Percentiles rank a stretch among this genome's conserved stretches.
These are phyloP conservation scores for Pythium plurisporium DNA, from an alignment of 352 stramenopile species.

Conservation along the genomic window DNA sequence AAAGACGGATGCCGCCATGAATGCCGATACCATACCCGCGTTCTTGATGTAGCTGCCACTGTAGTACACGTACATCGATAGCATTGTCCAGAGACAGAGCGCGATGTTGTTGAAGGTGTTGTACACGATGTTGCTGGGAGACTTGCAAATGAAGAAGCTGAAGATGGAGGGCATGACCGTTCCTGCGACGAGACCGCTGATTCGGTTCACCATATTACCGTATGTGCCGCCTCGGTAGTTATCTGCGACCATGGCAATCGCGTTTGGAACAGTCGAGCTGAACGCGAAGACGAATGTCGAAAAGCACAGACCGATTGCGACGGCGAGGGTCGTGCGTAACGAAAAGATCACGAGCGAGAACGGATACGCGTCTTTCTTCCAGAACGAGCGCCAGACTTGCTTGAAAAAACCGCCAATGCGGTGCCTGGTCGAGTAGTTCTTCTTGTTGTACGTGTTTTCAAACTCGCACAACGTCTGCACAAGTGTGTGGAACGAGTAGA, in stretches of 20 bases:
- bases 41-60: conserved; percentile 45
- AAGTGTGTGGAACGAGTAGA: conserved; percentile 76
- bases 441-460: conserved; percentile 59
- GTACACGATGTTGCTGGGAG: conserved; percentile 33
- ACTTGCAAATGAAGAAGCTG: conserved; percentile 69
- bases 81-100: conserved; percentile 54
- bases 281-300: conserved; percentile 74
- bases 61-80: conserved; percentile 75
- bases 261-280: conserved; percentile 54
- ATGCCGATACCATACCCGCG: conserved; percentile 65
- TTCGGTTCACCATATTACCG: conserved; percentile 57
- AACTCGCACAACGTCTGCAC: conserved; percentile 63
- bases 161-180: conserved; percentile 68
- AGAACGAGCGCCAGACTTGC: conserved; percentile 31
- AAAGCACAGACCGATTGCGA: conserved; percentile 52
- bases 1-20: conserved; percentile 56
- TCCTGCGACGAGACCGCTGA: conserved; percentile 60
- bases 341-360: conserved; percentile 45
- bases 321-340: conserved; percentile 55
- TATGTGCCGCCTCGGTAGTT: conserved; percentile 69
- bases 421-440: conserved; percentile 54
- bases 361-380: conserved; percentile 40
- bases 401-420: conserved; percentile 56
- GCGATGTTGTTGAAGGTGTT: conserved; percentile 58
- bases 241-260: conserved; percentile 66